Evolutionary conservation across 1,284 basidiomycete species (phyloP).

Genomic region (Mycosarcoma mackinlayi): DNA sequence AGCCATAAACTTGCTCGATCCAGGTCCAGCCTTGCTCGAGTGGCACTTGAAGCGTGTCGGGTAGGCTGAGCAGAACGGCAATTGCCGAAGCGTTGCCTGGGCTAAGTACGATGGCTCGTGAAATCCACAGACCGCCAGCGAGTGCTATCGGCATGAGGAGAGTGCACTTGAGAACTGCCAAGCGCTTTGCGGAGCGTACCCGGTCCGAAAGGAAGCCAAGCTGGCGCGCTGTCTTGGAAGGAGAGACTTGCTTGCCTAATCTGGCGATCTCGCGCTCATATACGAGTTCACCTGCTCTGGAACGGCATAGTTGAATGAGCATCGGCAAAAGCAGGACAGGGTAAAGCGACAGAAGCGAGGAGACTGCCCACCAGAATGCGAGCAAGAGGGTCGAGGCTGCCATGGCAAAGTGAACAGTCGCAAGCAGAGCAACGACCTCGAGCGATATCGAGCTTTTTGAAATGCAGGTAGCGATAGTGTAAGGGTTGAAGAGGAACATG

Average conservation of each 20-base stretch:
- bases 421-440: slow-evolving; percentile 78
- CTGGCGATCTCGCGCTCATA: slow-evolving; percentile 29
- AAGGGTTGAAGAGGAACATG: slow-evolving; percentile 85
- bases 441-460: slow-evolving; percentile 83
- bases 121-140: slow-evolving; percentile 30
- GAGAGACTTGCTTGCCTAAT: slow-evolving; percentile 12
- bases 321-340: slow-evolving; percentile 78
- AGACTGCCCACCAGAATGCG: slow-evolving; percentile 20
- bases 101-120: slow-evolving; percentile 36
- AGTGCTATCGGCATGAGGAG: slow-evolving; percentile 31
- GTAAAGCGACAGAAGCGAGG: slow-evolving; percentile 69
- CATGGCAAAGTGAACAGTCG: slow-evolving; percentile 79
- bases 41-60: slow-evolving; percentile 45
- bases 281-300: slow-evolving; percentile 70
- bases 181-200: slow-evolving; percentile 38
- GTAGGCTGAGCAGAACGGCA: slow-evolving; percentile 17
- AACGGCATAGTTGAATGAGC: slow-evolving; percentile 73
- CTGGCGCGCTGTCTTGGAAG: slow-evolving; percentile 33
- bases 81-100: slow-evolving; percentile 13
- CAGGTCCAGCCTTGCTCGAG: slow-evolving; percentile 75
- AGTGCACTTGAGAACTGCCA: slow-evolving; percentile 28
- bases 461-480: slow-evolving; percentile 80
- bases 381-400: slow-evolving; percentile 60
- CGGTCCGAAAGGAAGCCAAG: slow-evolving; percentile 62
- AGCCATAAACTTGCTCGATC: slow-evolving; percentile 82